phyloP scores from a whole-genome alignment of 768 basidiomycete genomes.

The Rhodotorula paludigena region DNA sequence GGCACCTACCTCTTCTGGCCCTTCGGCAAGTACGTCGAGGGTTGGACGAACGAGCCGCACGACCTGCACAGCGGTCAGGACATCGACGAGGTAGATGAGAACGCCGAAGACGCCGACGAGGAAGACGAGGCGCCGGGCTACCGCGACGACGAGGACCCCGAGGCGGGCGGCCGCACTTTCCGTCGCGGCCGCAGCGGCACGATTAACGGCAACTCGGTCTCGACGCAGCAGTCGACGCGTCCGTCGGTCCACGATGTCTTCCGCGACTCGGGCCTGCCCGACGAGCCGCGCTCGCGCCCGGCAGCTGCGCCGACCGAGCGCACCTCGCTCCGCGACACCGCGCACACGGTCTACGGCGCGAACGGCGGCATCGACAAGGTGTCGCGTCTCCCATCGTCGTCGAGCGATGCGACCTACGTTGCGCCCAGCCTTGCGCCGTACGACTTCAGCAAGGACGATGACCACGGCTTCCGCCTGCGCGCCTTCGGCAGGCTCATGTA shows the following conservation, averaged over 20 bases:
- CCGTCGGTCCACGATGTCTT: conserved; percentile 35
- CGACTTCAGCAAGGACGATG: conserved; percentile 21
- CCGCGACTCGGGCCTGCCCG: conserved; percentile 32
- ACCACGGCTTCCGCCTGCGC: conserved; percentile 36
- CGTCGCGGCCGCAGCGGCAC: conserved; percentile 23
- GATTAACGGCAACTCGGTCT: conserved; percentile 9
- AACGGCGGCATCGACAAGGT: background rate
- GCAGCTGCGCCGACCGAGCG: conserved; percentile 48
- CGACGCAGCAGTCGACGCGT: conserved; percentile 5
- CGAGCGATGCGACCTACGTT: conserved; percentile 34
- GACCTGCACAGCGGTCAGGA: too few species aligned
- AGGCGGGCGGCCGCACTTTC: conserved; percentile 11
- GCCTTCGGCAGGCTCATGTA: conserved; percentile 51
- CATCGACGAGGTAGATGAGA: conserved; percentile 44
- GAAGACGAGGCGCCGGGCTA: conserved; percentile 1
- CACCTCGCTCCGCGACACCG: conserved; percentile 43
- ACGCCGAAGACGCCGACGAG: conserved; percentile 17
- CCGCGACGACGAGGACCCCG: conserved; percentile 24
- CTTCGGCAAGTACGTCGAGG: conserved; percentile 94
- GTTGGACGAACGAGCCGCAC: conserved; percentile 51
- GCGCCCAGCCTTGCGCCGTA: background rate
- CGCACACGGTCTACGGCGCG: background rate
- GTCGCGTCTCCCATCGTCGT: conserved; percentile 2
- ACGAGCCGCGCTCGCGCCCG: conserved; percentile 52
- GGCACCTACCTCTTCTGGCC: conserved; percentile 98